These are phyloP conservation scores for Aspergillus sp. DNA, from an alignment of 2,329 filamentous ascomycete genomes.

Conservation along the genomic window DNA sequence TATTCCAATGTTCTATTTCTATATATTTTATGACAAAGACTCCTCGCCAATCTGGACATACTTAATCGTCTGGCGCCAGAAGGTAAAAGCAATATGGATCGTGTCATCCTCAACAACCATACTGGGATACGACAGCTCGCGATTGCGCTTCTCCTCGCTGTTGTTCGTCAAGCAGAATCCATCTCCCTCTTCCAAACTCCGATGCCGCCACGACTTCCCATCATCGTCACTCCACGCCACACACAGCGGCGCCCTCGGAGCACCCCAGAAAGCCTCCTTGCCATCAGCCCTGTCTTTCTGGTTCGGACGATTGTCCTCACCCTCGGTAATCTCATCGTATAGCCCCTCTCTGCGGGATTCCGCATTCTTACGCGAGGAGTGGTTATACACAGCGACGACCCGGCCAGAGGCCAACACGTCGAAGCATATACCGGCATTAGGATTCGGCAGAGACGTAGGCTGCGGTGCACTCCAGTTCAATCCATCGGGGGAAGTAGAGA, in stretches of 20 bases:
- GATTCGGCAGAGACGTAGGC: slow-evolving; percentile 1
- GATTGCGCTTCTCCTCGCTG: slow-evolving; percentile 4
- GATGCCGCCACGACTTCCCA: background rate
- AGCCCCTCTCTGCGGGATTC: background rate
- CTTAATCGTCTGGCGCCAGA: slow-evolving; percentile 7
- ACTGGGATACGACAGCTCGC: slow-evolving; percentile 8
- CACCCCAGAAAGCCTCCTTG: slow-evolving; percentile 47
- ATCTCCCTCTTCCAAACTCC: background rate
- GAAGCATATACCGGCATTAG: slow-evolving; percentile 9
- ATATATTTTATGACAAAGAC: too few relatives aligned
- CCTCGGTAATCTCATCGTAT: slow-evolving; percentile 4
- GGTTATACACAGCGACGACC: slow-evolving; percentile 1
- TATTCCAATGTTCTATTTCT: background rate
- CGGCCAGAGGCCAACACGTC: slow-evolving; percentile 1
- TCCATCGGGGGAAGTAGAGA: background rate
- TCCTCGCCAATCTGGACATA: background rate
- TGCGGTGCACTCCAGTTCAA: background rate
- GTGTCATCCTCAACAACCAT: slow-evolving; percentile 2
- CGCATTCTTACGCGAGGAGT: background rate
- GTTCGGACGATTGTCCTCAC: background rate
- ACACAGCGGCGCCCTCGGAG: slow-evolving; percentile 30
- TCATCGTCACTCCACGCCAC: slow-evolving; percentile 25
- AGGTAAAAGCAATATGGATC: slow-evolving; percentile 4
- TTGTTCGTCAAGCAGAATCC: slow-evolving; percentile 2
- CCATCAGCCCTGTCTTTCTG: slow-evolving; percentile 19